These are phyloP conservation scores for Cardiospermum halicacabum DNA, from an alignment of 345 rosid genomes.

Conservation along the genomic window DNA sequence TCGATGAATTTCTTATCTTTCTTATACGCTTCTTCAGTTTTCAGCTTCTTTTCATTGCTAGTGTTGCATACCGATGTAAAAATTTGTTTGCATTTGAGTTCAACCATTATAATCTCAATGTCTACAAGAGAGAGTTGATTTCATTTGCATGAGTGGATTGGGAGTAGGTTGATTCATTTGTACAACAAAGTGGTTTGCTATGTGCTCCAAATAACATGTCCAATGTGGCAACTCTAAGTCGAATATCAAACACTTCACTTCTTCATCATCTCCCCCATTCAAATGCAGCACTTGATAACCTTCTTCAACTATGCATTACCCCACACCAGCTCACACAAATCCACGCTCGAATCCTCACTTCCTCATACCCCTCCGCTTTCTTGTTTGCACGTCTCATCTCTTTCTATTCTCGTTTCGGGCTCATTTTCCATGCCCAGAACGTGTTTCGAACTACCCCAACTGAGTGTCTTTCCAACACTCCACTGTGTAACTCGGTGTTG, in stretches of 20 bases:
- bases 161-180: too few species aligned
- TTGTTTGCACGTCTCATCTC: constrained; percentile 52
- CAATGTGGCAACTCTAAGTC: not conserved
- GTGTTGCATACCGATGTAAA: too few species aligned
- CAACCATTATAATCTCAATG: too few species aligned
- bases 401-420: constrained; percentile 43
- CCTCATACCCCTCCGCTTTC: constrained; percentile 36
- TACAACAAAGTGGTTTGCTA: too few species aligned
- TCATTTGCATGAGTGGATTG: too few species aligned
- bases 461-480: constrained; percentile 31
- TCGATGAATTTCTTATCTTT: too few species aligned
- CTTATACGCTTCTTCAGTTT: too few species aligned
- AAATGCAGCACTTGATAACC: constrained; percentile 20
- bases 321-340: constrained; percentile 34
- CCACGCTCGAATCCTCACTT: constrained; percentile 36
- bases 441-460: constrained; percentile 37
- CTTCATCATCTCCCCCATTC: constrained; percentile 3
- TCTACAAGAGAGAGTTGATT: too few species aligned
- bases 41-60: too few species aligned
- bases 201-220: too few species aligned
- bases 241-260: not conserved
- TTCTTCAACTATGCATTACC: constrained; percentile 37
- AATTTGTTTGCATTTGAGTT: too few species aligned
- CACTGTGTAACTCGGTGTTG: constrained; percentile 55
- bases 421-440: constrained; percentile 34